Evolutionary conservation across 495 filamentous ascomycete species (phyloP).

Genomic region (Penicillium crystallinum): DNA sequence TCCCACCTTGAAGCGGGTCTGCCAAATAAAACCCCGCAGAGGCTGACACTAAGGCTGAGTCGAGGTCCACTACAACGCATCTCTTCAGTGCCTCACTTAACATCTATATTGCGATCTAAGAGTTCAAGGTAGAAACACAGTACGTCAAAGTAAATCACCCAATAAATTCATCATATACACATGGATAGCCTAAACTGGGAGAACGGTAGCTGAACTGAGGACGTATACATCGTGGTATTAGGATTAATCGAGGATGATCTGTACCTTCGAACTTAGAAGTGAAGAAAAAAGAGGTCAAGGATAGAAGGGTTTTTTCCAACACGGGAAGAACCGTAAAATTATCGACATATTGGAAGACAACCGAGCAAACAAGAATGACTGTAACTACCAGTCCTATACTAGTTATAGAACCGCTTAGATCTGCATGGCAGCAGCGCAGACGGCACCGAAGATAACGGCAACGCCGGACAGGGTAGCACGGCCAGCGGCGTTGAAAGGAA

Average conservation of each 20-base stretch:
- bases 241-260: constrained; percentile 8
- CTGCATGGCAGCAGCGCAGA: constrained; percentile 20
- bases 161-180: neutral
- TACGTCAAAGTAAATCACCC: neutral
- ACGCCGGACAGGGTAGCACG: constrained; percentile 23
- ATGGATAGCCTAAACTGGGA: neutral
- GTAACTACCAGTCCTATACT: neutral
- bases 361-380: neutral
- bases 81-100: no score
- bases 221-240: constrained; percentile 20
- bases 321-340: constrained; percentile 1
- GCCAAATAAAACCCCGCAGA: no score
- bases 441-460: constrained; percentile 20
- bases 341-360: constrained; percentile 4
- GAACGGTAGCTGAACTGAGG: neutral
- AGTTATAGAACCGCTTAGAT: constrained; percentile 13
- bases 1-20: no score
- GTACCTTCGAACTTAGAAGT: constrained; percentile 11
- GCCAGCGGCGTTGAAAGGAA: constrained; percentile 25
- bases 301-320: constrained; percentile 4
- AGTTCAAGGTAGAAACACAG: neutral
- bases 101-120: neutral
- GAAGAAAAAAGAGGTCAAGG: neutral
- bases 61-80: no score
- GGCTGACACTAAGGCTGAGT: no score